Evolutionary conservation across 371 early-diverging fungal genomes (phyloP).

Genomic region (Nosema bombycis): DNA sequence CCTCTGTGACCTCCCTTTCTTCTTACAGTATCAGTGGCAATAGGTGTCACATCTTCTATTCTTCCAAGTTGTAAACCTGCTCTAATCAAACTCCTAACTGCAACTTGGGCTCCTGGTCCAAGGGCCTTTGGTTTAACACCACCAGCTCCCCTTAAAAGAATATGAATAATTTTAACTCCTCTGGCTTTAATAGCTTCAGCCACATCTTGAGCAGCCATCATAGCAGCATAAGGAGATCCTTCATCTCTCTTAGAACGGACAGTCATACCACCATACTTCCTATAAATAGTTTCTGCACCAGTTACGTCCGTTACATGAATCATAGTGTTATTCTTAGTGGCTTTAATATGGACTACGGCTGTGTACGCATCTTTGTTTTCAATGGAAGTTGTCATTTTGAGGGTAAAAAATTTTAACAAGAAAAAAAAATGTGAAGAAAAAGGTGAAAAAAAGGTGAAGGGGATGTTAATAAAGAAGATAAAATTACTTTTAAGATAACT

Average conservation of each 20-base stretch:
- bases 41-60: slow-evolving; percentile 96
- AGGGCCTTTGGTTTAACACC: slow-evolving; percentile 97
- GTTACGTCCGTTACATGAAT: slow-evolving; percentile 98
- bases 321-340: slow-evolving; percentile 98
- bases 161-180: slow-evolving; percentile 97
- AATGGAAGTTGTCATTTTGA: slow-evolving; percentile 14
- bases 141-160: slow-evolving; percentile 98
- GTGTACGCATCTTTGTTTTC: slow-evolving; percentile 9
- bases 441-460: neutral
- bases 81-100: slow-evolving; percentile 97
- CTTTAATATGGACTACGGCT: slow-evolving; percentile 98
- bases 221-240: slow-evolving; percentile 98
- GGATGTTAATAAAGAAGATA: too few species aligned
- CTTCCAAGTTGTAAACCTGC: slow-evolving; percentile 94
- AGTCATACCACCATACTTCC: slow-evolving; percentile 99
- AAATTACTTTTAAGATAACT: too few species aligned
- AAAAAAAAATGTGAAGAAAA: slow-evolving; percentile 11
- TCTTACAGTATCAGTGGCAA: slow-evolving; percentile 94
- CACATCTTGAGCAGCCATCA: slow-evolving; percentile 99
- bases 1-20: slow-evolving; percentile 99
- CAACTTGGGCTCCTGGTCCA: slow-evolving; percentile 97
- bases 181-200: slow-evolving; percentile 94
- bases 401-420: neutral
- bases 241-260: slow-evolving; percentile 99
- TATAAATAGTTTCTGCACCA: slow-evolving; percentile 95